phyloP scores from a whole-genome alignment of 371 early-diverging fungal species.

The Circinella minor region DNA sequence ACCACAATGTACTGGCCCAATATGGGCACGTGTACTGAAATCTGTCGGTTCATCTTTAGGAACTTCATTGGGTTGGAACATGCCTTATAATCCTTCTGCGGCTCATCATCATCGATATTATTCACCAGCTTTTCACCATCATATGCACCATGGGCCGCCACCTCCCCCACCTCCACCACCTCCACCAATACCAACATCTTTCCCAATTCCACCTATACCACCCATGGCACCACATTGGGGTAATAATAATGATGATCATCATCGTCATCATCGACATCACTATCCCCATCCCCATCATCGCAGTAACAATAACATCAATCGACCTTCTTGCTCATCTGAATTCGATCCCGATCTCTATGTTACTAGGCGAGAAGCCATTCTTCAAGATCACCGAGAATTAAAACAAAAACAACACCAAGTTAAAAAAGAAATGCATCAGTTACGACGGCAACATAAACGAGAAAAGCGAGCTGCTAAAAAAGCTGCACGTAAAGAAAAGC shows the following conservation, averaged over 20 bases:
- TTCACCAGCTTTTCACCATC: constrained; percentile 9
- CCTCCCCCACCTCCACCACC: constrained; percentile 13
- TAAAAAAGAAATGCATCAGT: not conserved
- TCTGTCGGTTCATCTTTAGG: constrained; percentile 6
- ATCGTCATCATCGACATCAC: not conserved
- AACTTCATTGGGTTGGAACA: constrained; percentile 7
- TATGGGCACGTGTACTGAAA: constrained; percentile 14
- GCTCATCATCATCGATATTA: constrained; percentile 7
- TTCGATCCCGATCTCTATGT: not conserved
- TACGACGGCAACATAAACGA: not conserved
- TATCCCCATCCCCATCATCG: not conserved
- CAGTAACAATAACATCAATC: not conserved
- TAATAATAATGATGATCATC: not conserved
- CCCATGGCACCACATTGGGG: not conserved
- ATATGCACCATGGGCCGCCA: constrained; percentile 7
- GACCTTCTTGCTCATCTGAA: not conserved
- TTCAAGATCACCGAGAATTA: constrained; percentile 7
- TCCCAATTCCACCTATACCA: constrained; percentile 5
- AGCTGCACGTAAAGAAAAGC: constrained; percentile 1
- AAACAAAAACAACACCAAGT: constrained; percentile 6
- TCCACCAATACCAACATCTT: constrained; percentile 1
- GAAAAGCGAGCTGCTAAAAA: constrained; percentile 10
- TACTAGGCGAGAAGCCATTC: constrained; percentile 4
- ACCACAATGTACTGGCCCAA: constrained; percentile 8
- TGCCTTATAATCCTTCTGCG: not conserved